Evolutionary conservation across 257 asterid species (phyloP).

Genomic region (Solanum virginianum): DNA sequence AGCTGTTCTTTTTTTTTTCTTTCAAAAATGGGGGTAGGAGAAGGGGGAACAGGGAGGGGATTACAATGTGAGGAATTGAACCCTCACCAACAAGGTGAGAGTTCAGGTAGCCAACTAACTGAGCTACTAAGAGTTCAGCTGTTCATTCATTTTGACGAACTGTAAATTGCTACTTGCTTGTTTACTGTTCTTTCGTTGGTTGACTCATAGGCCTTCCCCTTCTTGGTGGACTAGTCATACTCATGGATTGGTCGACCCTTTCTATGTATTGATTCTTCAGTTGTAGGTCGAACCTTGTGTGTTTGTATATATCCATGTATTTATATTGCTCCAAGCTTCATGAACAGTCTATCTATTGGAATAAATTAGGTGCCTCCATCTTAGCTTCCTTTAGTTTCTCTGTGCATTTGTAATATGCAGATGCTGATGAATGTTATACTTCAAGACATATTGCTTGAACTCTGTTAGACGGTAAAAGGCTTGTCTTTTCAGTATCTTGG

Average conservation of each 20-base stretch:
- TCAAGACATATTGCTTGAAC: background rate
- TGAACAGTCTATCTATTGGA: background rate
- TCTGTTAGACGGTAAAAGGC: background rate
- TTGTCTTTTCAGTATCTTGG: background rate
- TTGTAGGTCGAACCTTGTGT: background rate
- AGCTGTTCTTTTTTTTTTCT: background rate
- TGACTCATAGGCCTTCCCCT: background rate
- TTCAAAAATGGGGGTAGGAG: too few species aligned
- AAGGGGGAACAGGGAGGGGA: too few species aligned
- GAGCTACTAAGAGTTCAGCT: background rate
- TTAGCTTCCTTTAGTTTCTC: background rate
- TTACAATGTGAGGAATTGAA: too few species aligned
- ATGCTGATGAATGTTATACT: background rate
- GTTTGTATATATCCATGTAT: background rate
- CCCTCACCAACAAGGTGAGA: too few species aligned
- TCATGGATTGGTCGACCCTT: background rate
- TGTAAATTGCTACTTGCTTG: background rate
- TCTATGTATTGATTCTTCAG: background rate
- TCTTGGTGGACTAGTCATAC: background rate
- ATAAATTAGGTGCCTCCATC: background rate
- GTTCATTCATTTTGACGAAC: background rate
- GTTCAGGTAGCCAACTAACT: too few species aligned
- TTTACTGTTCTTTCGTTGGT: background rate
- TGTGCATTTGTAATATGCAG: background rate
- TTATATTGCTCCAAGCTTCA: background rate